Base-by-base conservation (phyloP, 805 yeast species). In the Candida michaelii region DNA sequence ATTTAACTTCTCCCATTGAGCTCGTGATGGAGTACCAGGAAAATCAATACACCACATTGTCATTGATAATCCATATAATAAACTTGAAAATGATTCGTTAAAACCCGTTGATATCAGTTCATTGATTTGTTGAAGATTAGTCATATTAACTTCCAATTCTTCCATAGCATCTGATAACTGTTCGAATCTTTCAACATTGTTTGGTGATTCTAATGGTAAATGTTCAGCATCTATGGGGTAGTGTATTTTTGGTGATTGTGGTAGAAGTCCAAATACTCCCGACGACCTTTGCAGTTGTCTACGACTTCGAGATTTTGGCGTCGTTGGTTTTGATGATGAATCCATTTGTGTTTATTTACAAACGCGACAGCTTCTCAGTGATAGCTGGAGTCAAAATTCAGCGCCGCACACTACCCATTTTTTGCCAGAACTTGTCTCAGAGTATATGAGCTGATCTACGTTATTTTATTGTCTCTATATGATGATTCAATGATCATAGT, bases 31-130 rank as follows among this genome's bases (percentile, higher is more conserved):
- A 36, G 66, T 56, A 1, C 66, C 68, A 1, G 71, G 73, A 52
- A 86, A 86, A 54, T 85, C 89, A 19, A 85, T 85, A 62, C 96
- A 86, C 83, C 93, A 89, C 47, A 95, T 90, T 54, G 89, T 88
- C 61, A 88, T 80, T 56, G 84, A 79, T 38, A 89, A 63, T 1
- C 96, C 96, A 54, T 85, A 87, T 40, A 89, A 58, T 42, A 89
- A 81, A 30, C 90, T 71, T 1, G 87, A 81, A 52, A 89, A 79
- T 2, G 88, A 77, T 60, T 89, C 97, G 56, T 88, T 88, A 60
- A 89, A 83, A 18, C 63, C 62, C 21, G 71, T 66, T 2, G 74
- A 71, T 15, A 89, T 62, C 5, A 79, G 77, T 33, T 80, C 77
- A 60, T 88, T 89, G 9, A 83, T 74, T 39, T 62, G 63, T 40